Evolutionary conservation across 768 basidiomycete species (phyloP).

Genomic region (Auricularia auricula-judae): DNA sequence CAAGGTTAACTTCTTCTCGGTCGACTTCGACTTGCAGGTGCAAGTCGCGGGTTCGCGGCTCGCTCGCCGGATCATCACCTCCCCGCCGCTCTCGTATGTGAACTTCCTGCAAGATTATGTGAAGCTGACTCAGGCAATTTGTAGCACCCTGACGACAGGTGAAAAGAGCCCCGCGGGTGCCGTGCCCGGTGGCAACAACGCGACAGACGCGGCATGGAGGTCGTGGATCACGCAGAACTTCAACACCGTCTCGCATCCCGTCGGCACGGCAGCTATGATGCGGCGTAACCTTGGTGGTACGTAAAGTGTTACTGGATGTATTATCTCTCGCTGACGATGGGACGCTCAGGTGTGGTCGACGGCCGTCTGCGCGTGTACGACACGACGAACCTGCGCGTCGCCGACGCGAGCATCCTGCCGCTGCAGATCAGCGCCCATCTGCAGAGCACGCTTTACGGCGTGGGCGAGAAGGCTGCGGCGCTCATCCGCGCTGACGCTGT

Average conservation of each 20-base stretch:
- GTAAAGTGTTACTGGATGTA: too few relatives aligned
- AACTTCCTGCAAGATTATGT: neutral
- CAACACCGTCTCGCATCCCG: conserved; percentile 36
- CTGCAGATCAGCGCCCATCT: conserved; percentile 37
- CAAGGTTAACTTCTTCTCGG: conserved; percentile 40
- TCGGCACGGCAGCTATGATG: conserved; percentile 32
- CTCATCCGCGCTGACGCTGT: neutral
- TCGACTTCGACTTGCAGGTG: conserved; percentile 37
- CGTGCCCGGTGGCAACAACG: conserved; percentile 33
- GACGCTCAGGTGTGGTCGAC: conserved; percentile 9
- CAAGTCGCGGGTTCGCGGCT: conserved; percentile 39
- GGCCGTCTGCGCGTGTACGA: conserved; percentile 11
- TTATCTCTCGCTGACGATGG: neutral
- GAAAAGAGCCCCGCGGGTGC: conserved; percentile 34
- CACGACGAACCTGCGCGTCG: conserved; percentile 30
- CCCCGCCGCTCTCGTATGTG: conserved; percentile 31
- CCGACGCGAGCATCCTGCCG: conserved; percentile 40
- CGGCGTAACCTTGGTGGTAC: conserved; percentile 18
- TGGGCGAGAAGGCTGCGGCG: conserved; percentile 42
- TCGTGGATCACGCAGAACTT: conserved; percentile 33
- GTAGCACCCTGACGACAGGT: conserved; percentile 27
- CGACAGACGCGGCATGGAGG: conserved; percentile 35
- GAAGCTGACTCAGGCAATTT: neutral
- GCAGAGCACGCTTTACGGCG: conserved; percentile 37
- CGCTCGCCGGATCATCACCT: conserved; percentile 30